Base-by-base conservation (phyloP, 2,329 filamentous ascomycete genomes). In the Cryphonectria carpinicola region DNA sequence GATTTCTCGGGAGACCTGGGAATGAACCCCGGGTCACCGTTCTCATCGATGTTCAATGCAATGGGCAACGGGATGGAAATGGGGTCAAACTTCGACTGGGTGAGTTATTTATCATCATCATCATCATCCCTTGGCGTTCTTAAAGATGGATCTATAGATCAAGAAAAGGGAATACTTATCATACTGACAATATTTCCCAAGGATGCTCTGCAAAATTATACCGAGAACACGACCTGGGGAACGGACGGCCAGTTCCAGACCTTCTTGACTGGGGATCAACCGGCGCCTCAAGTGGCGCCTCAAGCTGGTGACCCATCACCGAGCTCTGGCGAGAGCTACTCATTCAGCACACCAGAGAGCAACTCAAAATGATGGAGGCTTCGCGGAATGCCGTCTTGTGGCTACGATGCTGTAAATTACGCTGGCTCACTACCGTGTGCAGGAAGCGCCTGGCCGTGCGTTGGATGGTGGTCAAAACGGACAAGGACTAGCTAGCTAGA, bases 141-240 rank as follows among this genome's bases (percentile, higher is more conserved):
- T 46, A 28, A 37, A 37, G n/a, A 39, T 64, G 17, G 37, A 10
- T 25, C 13, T 32, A 14, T 19, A 5, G 54, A 58, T 17, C 5
- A 39, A 39, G 8, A 39, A 39, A 19, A 7, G 35, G 22, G 11
- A n/a, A 5, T 13, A n/a, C 43, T 67, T 22, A 39, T 52, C 46
- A 56, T 32, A 6, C 71, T 69, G 69, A 78, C 83, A 28, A 73
- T 68, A 13, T 11, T 41, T 6, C 64, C 5, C 49, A 67, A 89
- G 87, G 84, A 84, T 60, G 84, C 85, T 17, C 85, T 89, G 64
- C 87, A 89, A 71, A 88, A 84, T 66, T 89, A 86, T 72, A 83
- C 87, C 0, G 87, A 89, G 67, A 84, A 78, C n/a, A 83, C 85
- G 19, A 84, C 83, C 58, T 89, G 86, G 82, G 85, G 83, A 37